Conservation (phyloP, 2,329 filamentous ascomycete species). For the Biscogniauxia marginata region DNA sequence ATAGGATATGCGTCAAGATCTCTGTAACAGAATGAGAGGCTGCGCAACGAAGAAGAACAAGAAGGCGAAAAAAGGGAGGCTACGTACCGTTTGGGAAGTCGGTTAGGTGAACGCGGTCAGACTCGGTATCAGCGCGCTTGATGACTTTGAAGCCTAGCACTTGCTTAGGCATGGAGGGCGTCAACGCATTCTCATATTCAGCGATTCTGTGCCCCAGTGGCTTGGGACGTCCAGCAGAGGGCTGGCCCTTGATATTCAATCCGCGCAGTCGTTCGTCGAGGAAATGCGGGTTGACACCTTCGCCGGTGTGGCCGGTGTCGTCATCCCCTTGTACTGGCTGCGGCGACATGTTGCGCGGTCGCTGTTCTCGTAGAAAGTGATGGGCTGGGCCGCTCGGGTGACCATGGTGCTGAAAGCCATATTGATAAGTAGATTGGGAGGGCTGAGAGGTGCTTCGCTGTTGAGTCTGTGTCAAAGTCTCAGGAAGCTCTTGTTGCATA, state of each 20-base stretch:
- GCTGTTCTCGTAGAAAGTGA: conserved; percentile 31
- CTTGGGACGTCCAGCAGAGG: conserved; percentile 27
- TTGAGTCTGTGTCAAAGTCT: conserved; percentile 30
- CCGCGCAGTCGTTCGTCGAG: conserved; percentile 52
- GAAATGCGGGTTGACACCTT: conserved; percentile 39
- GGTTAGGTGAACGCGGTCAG: conserved; percentile 43
- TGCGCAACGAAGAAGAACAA: conserved; percentile 13
- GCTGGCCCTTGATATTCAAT: conserved; percentile 44
- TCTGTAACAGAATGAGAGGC: conserved; percentile 54
- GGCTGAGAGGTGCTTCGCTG: conserved; percentile 33
- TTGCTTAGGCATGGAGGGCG: conserved; percentile 45
- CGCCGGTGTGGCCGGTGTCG: conserved; percentile 23
- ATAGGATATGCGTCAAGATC: conserved; percentile 86
- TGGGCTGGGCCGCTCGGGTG: conserved; percentile 39
- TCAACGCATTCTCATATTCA: conserved; percentile 61
- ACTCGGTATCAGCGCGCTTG: conserved; percentile 43
- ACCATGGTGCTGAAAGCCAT: conserved; percentile 55
- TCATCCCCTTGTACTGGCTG: conserved; percentile 32
- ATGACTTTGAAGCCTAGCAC: conserved; percentile 55
- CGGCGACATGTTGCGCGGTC: conserved; percentile 38
- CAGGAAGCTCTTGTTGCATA: conserved; percentile 62
- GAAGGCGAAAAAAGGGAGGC: conserved; percentile 17
- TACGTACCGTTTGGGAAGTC: conserved; percentile 79
- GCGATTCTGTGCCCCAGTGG: conserved; percentile 53
- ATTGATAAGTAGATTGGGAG: conserved; percentile 43